Percentiles rank a stretch among this genome's conserved stretches.
These are phyloP conservation scores for Penicillium pancosmium DNA, from an alignment of 495 filamentous ascomycete species.

Conservation along the genomic window DNA sequence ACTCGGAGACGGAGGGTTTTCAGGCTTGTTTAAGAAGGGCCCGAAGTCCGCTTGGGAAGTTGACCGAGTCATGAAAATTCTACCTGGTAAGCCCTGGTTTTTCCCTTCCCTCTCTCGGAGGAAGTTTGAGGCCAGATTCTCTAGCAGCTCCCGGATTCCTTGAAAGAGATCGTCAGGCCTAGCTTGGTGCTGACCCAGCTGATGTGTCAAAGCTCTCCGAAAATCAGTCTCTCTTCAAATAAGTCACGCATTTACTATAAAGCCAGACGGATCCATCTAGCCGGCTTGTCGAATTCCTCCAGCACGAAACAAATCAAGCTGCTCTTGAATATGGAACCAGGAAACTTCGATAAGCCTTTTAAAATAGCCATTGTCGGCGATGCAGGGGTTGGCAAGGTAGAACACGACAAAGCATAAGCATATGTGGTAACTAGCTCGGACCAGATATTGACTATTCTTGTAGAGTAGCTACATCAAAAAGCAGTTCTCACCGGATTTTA, in stretches of 20 bases:
- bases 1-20: constrained; percentile 1
- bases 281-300: neutral
- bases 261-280: neutral
- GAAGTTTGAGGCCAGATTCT: neutral
- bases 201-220: neutral
- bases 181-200: neutral
- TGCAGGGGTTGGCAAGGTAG: constrained; percentile 5
- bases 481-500: constrained; percentile 3
- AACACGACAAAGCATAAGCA: neutral
- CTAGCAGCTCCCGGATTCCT: neutral
- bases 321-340: neutral
- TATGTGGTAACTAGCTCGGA: neutral
- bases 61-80: too few species aligned
- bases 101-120: neutral
- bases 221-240: neutral
- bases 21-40: neutral
- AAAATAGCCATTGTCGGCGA: neutral
- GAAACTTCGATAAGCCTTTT: neutral
- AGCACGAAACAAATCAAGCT: neutral
- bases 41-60: neutral
- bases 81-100: neutral
- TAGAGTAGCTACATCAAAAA: constrained; percentile 6
- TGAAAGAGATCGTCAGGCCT: neutral
- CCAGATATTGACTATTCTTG: neutral
- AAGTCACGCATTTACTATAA: neutral